Percentiles rank a stretch among this genome's conserved stretches.
phyloP scores from a whole-genome alignment of 176 grass and related monocot species.

The Oryza coarctata region DNA sequence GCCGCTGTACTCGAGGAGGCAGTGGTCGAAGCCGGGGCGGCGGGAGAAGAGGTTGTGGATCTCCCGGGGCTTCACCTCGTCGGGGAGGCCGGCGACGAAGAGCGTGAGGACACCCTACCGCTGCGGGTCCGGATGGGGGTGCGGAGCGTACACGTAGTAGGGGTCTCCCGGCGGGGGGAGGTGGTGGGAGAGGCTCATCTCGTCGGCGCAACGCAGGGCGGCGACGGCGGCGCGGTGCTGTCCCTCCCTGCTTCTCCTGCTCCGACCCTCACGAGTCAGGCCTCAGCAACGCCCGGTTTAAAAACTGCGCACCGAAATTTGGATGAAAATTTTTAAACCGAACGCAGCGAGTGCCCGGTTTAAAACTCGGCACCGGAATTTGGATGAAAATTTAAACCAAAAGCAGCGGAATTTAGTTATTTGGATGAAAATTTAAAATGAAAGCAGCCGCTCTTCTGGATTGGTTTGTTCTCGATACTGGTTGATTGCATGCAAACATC shows the following conservation, averaged over 20 bases:
- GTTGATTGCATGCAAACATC: no score
- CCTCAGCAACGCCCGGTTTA: no score
- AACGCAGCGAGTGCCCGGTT: background rate
- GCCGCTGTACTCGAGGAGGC: conserved; percentile 88
- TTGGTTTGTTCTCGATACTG: no score
- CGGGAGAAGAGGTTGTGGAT: conserved; percentile 91
- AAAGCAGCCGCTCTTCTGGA: no score
- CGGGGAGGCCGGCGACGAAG: conserved; percentile 76
- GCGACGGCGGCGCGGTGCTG: background rate
- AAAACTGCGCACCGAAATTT: no score
- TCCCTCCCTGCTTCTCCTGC: background rate
- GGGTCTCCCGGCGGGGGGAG: conserved; percentile 19
- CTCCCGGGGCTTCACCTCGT: conserved; percentile 85
- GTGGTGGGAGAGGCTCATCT: conserved; percentile 51
- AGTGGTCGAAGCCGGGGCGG: conserved; percentile 81
- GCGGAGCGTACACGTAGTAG: conserved; percentile 47
- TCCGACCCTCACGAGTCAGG: no score
- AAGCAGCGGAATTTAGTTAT: no score
- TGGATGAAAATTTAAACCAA: no score
- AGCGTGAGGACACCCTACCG: conserved; percentile 59
- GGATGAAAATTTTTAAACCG: no score
- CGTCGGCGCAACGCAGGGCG: background rate
- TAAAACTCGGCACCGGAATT: background rate
- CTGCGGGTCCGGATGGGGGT: conserved; percentile 25
- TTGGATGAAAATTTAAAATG: no score